Evolutionary conservation across 1,284 basidiomycete species (phyloP), one percentile per base, ranked within the genome.

Genomic region (Austroboletus rostrupii): DNA sequence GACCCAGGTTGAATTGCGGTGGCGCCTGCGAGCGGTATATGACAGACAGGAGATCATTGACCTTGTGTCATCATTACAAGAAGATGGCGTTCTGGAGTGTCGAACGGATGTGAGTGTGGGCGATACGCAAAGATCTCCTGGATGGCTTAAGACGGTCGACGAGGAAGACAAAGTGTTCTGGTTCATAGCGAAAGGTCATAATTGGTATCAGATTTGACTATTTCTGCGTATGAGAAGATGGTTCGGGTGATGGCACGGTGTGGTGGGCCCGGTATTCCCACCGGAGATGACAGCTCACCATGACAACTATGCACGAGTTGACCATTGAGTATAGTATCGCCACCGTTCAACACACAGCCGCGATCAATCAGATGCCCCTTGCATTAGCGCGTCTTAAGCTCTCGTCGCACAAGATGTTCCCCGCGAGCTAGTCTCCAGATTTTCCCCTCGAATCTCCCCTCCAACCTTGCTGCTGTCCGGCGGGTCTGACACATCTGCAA

Each of bases 11-110:
- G 81, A 85, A 58, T 68, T 92, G 45, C 76, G 81, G 48, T 84
- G 81, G 78, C 76, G 83, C 51, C 70, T 92, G 46, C 72, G 78
- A 49, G 68, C 74, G 12, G 77, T 84, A 26, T 87, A 91, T 54
- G 90, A 93, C 63, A 76, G 86, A 50, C 80, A 86, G 57, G 90
- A 93, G 65, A 68, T 87, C 32, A 70, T 75, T 47, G 89, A 91
- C 19, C 56, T 90, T 20, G 62, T 91, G 45, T 69, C 72, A 32
- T 75, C 78, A 53, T 69, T 93, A 46, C 62, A 67, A 32, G 72
- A 74, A 19, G 78, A 79, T 43, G 74, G 76, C 7, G 75, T 72
- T 53, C 53, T 84, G 38, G 67, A 67, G 45, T 62, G 70, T 55
- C 70, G 71, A 33, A 57, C 57, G 28, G 64, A 65, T 28, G 44